Evolutionary conservation across 2,329 filamentous ascomycete species (phyloP).

Genomic region (Colletotrichum tabaci): DNA sequence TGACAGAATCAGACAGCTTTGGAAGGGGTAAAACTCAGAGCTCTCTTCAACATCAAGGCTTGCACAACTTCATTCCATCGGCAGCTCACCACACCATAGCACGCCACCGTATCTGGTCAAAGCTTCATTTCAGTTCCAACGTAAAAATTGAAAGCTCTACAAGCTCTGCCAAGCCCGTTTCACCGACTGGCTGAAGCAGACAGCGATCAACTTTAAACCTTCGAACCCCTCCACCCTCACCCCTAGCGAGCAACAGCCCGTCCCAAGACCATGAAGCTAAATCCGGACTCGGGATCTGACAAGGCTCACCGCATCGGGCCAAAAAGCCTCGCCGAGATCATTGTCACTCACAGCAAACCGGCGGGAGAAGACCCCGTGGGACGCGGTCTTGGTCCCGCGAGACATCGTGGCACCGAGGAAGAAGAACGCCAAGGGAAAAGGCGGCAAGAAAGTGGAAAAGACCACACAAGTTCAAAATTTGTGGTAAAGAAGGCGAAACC

Average conservation of each 20-base stretch:
- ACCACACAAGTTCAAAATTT: neutral
- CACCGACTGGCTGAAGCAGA: constrained; percentile 22
- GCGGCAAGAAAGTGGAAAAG: constrained; percentile 11
- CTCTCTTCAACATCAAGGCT: too few relatives aligned
- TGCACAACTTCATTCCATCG: too few relatives aligned
- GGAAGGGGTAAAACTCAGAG: too few relatives aligned
- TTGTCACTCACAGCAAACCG: constrained; percentile 17
- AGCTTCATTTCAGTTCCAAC: too few relatives aligned
- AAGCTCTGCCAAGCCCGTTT: constrained; percentile 24
- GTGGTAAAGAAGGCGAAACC: neutral
- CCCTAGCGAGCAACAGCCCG: neutral
- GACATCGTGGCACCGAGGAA: constrained; percentile 11
- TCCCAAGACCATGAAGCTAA: neutral
- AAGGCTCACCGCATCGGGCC: constrained; percentile 20
- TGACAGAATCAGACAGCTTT: too few relatives aligned
- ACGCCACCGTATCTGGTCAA: too few relatives aligned
- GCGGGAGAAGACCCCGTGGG: constrained; percentile 6
- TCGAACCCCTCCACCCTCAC: neutral
- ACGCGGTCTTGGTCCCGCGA: neutral
- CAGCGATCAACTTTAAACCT: constrained; percentile 7
- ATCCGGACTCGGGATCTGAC: neutral
- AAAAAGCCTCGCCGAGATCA: neutral
- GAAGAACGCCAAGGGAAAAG: constrained; percentile 8
- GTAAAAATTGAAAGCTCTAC: neutral
- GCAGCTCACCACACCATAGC: too few relatives aligned